Base-by-base conservation (phyloP, 1,139 yeast species). In the Suhomyces terraborum region DNA sequence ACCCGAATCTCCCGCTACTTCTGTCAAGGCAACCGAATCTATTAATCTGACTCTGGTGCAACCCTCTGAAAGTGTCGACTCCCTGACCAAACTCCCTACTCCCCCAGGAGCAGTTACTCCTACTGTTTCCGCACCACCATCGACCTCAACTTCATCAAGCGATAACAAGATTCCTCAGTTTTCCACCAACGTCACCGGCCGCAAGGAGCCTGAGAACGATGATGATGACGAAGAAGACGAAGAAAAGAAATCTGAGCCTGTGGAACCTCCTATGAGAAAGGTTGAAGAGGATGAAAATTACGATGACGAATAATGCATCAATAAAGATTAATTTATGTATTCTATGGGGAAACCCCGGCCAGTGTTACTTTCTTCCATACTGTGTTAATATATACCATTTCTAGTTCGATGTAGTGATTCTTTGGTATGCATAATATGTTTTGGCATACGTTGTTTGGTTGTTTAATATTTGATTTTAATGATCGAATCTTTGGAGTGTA, bases 281-380 rank as follows among this genome's bases (percentile, higher is more conserved):
- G 82, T 87, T 19, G 91, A 84, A 39, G 95, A 86, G 55, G 95
- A 87, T 57, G 91, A 84, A 56, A 79, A 87, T 58, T 87, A 87
- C 58, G 95, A 87, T 58, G 94, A 84, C 18, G 46, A 45, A 26
- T 36, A 36, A 31, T 20, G 30, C 29, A 28, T 23, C 27, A 24
- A 24, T 24, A 9, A 24, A 14, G 19, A 19, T 32, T 8, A 23
- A n/a, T 17, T 30, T 19, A 24, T 31, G 35, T 31, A 36, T 19
- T 29, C 35, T 32, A 23, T 32, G 35, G 16, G 29, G 22, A 19
- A 13, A n/a, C 16, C 12, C 32, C 22, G 27, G 27, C 16, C 27
- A 24, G 27, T 24, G 27, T 12, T 24, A 29, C 13, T 37, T 18
- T 8, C 36, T 38, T 38, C 41, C 32, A 17, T 26, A 28, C 27